Conservation (phyloP, 352 stramenopile species). For the Globisporangium cystogenes region DNA sequence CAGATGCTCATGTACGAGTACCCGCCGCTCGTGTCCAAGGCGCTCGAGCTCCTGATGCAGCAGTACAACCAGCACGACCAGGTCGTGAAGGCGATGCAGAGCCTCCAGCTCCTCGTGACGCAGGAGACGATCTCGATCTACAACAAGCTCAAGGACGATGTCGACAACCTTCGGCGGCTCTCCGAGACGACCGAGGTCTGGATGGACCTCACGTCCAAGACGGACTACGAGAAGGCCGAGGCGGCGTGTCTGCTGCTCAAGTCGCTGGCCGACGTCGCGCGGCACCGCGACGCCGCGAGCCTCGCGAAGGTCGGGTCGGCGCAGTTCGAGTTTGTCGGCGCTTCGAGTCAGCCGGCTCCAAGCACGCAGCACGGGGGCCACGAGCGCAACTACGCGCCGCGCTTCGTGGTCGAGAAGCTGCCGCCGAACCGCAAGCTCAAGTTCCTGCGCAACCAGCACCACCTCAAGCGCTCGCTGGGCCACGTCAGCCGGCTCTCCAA, state of each 20-base stretch:
- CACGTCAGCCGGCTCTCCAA: constrained; percentile 41
- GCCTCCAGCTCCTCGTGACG: constrained; percentile 48
- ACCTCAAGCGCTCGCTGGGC: constrained; percentile 29
- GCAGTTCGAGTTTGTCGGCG: background rate
- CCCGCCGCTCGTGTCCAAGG: constrained; percentile 59
- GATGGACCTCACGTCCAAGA: constrained; percentile 75
- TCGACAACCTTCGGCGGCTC: constrained; percentile 50
- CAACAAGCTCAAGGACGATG: constrained; percentile 59
- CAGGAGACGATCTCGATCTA: constrained; percentile 65
- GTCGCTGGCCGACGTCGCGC: constrained; percentile 34
- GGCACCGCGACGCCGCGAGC: constrained; percentile 2
- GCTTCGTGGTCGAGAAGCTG: constrained; percentile 29
- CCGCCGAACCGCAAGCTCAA: constrained; percentile 49
- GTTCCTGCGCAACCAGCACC: constrained; percentile 21
- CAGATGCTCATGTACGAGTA: constrained; percentile 82
- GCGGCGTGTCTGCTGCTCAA: constrained; percentile 37
- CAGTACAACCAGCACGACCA: constrained; percentile 75
- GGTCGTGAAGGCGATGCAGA: constrained; percentile 57
- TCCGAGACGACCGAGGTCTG: constrained; percentile 76
- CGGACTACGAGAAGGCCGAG: constrained; percentile 57
- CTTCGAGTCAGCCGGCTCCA: background rate
- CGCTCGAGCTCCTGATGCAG: constrained; percentile 64
- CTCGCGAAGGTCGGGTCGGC: background rate
- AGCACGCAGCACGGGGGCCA: background rate
- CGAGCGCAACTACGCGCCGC: constrained; percentile 14